These are phyloP conservation scores for Diaporthe humulicola DNA, from an alignment of 2,329 filamentous ascomycete species.

Conservation along the genomic window DNA sequence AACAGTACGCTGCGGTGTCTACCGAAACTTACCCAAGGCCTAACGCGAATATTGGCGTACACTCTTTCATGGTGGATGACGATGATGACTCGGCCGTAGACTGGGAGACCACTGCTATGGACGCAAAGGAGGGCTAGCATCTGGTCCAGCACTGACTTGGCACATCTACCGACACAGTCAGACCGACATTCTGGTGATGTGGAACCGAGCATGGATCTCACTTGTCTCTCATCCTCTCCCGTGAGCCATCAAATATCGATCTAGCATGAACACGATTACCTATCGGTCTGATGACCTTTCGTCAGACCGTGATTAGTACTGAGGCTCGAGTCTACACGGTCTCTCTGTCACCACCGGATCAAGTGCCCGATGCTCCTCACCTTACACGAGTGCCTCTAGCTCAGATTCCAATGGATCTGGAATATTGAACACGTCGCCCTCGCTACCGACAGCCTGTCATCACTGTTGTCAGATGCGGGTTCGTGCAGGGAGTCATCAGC, in stretches of 20 bases:
- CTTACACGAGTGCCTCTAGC: neutral
- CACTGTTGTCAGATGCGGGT: too few species aligned
- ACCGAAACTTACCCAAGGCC: slow-evolving; percentile 32
- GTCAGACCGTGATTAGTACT: neutral
- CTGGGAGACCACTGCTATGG: neutral
- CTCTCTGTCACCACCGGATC: neutral
- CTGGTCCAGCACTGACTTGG: neutral
- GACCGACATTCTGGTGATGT: neutral
- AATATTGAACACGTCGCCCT: neutral
- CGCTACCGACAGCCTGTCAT: slow-evolving; percentile 17
- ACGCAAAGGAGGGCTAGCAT: neutral
- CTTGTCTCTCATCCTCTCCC: neutral
- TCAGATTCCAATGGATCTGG: neutral
- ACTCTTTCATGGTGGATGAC: neutral
- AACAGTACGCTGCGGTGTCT: slow-evolving; percentile 32
- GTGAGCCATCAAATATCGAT: neutral
- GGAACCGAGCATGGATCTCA: neutral
- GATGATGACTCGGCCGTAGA: neutral
- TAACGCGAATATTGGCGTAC: neutral
- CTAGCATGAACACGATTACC: neutral
- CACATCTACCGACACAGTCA: neutral
- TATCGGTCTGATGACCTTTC: neutral
- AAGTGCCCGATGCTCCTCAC: neutral
- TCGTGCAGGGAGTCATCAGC: neutral
- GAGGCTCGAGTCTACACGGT: neutral